Evolutionary conservation across 176 grass and related monocot genomes (phyloP), one percentile per base, ranked within the genome.

Genomic region (Melocanna baccifera): DNA sequence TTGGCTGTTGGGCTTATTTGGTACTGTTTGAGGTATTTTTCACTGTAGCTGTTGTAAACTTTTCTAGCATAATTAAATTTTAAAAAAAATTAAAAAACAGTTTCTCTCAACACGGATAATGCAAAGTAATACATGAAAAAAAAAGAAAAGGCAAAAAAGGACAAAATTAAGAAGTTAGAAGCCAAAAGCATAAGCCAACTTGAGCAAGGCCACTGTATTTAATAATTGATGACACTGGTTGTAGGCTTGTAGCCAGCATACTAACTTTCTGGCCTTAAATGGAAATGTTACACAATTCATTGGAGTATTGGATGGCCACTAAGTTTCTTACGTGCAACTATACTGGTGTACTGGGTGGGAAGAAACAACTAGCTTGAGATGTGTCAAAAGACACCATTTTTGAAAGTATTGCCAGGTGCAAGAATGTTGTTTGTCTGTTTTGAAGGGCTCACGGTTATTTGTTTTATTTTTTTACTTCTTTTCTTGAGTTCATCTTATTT

Each of bases 401-500:
- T 59, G 22, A 26, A 84, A 62, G 42, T 62, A 84, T 40, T 66
- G 14, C 29, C 62, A 3, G 28, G 3, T 83, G n/a, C 34, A 56
- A 13, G 34, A 40, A 79, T 42, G 58, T 56, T 83, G 22, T 79
- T 50, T 80, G 16, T 45, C 12, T 83, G 67, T 73, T 48, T 16
- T 59, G 32, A 82, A 74, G 69, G 63, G 81, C 23, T 80, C 43
- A 14, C 22, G 36, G 56, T 71, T 77, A 45, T 55, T 78, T 6
- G 12, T 64, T 45, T 71, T 76, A 25, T 71, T 76, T 34, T 32
- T 79, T 73, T 66, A 77, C 56, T 65, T 71, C 16, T 28, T 83
- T 69, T 74, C 36, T 81, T 6, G 73, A 86, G 62, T 59, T 73
- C 26, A 62, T 87, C 43, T 90, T 84, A 53, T 42, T 84, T 87